A percentile compares a stretch with the other conserved stretches of the same genome.
phyloP scores from a whole-genome alignment of 202 grass and related monocot species.

The Setaria italica region DNA sequence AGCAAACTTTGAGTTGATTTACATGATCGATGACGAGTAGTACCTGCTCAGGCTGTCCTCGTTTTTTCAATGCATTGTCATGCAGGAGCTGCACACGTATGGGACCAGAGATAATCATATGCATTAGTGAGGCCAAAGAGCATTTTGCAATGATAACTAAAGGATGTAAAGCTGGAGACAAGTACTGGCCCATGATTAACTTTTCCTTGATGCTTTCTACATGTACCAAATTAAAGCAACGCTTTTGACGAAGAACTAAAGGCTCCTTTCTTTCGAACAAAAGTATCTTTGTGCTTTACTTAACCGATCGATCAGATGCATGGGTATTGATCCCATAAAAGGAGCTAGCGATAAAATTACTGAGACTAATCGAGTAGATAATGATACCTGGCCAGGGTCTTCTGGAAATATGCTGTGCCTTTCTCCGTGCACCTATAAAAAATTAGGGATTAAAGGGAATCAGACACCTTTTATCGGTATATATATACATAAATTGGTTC shows the following conservation, averaged over 20 bases:
- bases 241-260: conserved; percentile 61
- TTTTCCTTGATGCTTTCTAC: conserved; percentile 61
- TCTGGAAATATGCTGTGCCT: conserved; percentile 66
- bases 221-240: conserved; percentile 43
- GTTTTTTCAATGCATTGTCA: conserved; percentile 49
- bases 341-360: conserved; percentile 6
- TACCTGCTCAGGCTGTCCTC: conserved; percentile 42
- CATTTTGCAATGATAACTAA: conserved; percentile 52
- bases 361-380: conserved; percentile 48
- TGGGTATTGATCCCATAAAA: conserved; percentile 56
- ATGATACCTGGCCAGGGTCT: conserved; percentile 77
- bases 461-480: conserved; percentile 44
- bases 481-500: conserved; percentile 51
- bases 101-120: conserved; percentile 32
- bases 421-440: conserved; percentile 52
- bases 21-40: not conserved
- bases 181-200: conserved; percentile 65
- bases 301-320: conserved; percentile 43
- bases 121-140: conserved; percentile 46
- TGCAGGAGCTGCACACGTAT: conserved; percentile 53
- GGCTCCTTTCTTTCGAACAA: conserved; percentile 50
- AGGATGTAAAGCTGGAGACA: conserved; percentile 61
- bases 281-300: conserved; percentile 54
- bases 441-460: conserved; percentile 39
- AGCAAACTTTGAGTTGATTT: not conserved